These are phyloP conservation scores for Fomes fomentarius DNA, from an alignment of 1,284 basidiomycete genomes.

Conservation along the genomic window DNA sequence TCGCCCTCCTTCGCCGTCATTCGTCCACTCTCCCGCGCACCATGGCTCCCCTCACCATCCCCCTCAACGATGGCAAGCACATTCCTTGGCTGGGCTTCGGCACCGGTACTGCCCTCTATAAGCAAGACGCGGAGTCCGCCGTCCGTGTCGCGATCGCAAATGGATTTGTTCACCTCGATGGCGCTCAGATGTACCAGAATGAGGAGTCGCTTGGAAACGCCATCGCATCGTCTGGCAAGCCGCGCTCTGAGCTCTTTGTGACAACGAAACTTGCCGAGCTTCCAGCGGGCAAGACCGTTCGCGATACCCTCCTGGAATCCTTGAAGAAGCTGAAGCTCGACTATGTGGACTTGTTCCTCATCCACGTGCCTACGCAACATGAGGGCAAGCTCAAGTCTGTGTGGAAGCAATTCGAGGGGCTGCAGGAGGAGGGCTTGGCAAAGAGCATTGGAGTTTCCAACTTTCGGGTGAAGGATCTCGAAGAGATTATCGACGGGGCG, in stretches of 20 bases:
- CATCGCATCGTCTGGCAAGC: slow-evolving; percentile 55
- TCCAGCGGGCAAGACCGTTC: slow-evolving; percentile 48
- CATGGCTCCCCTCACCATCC: slow-evolving; percentile 44
- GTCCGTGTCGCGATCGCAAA: slow-evolving; percentile 58
- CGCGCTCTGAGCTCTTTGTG: slow-evolving; percentile 62
- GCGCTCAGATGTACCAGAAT: slow-evolving; percentile 70
- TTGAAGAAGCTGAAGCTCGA: slow-evolving; percentile 63
- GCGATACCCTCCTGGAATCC: slow-evolving; percentile 53
- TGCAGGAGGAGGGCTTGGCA: slow-evolving; percentile 68
- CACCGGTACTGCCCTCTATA: slow-evolving; percentile 64
- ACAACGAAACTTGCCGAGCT: slow-evolving; percentile 62
- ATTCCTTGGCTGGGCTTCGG: slow-evolving; percentile 73
- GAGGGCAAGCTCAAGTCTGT: slow-evolving; percentile 51
- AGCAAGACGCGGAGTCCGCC: slow-evolving; percentile 52
- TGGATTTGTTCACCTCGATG: slow-evolving; percentile 73
- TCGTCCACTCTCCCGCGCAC: slow-evolving; percentile 16
- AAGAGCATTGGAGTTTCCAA: slow-evolving; percentile 88
- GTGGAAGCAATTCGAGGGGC: slow-evolving; percentile 77
- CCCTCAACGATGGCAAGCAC: slow-evolving; percentile 60
- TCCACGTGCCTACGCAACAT: slow-evolving; percentile 63
- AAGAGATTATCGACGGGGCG: slow-evolving; percentile 61
- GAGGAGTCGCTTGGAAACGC: slow-evolving; percentile 58
- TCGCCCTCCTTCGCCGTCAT: slow-evolving; percentile 25
- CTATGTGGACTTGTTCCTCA: slow-evolving; percentile 79
- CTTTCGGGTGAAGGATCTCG: slow-evolving; percentile 69